A percentile compares a stretch with the other conserved stretches of the same genome.
phyloP scores from a whole-genome alignment of 805 yeast species.

The Wickerhamiella slavikovae region DNA sequence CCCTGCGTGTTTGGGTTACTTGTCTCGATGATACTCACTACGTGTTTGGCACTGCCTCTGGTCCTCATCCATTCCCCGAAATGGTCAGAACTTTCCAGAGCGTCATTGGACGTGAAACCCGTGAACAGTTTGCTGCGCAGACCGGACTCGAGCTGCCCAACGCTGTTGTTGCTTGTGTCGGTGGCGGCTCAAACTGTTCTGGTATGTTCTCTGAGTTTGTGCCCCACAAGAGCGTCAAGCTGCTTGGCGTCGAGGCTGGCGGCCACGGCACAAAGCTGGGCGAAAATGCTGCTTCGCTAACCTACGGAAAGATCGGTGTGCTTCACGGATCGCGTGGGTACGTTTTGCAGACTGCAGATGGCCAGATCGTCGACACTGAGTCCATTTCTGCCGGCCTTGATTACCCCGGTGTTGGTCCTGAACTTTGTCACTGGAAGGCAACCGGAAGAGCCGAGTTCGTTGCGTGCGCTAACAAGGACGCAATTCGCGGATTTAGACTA shows the following conservation, averaged over 20 bases:
- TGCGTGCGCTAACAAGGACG: constrained; percentile 92
- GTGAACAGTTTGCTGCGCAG: constrained; percentile 67
- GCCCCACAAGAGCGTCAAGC: constrained; percentile 50
- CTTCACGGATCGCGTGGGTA: constrained; percentile 95
- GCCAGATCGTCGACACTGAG: constrained; percentile 95
- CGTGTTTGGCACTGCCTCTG: constrained; percentile 94
- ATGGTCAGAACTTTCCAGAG: constrained; percentile 96
- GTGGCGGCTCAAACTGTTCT: constrained; percentile 95
- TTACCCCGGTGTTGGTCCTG: constrained; percentile 99
- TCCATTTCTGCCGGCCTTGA: constrained; percentile 97
- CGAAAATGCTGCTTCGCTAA: constrained; percentile 83
- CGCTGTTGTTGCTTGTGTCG: constrained; percentile 94
- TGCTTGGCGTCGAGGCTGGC: constrained; percentile 95
- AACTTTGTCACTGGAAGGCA: constrained; percentile 84
- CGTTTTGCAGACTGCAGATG: constrained; percentile 77
- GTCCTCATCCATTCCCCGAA: constrained; percentile 98
- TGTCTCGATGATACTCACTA: constrained; percentile 74
- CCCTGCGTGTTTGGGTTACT: constrained; percentile 89
- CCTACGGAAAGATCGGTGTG: constrained; percentile 93
- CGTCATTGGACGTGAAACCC: constrained; percentile 88
- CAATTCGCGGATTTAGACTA: constrained; percentile 71
- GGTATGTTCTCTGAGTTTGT: constrained; percentile 94
- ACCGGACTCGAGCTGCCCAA: constrained; percentile 61
- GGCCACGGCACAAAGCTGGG: constrained; percentile 87
- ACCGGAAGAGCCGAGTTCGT: constrained; percentile 79